Base-by-base conservation (phyloP, 257 asterid species). In the Voacanga thouarsii region DNA sequence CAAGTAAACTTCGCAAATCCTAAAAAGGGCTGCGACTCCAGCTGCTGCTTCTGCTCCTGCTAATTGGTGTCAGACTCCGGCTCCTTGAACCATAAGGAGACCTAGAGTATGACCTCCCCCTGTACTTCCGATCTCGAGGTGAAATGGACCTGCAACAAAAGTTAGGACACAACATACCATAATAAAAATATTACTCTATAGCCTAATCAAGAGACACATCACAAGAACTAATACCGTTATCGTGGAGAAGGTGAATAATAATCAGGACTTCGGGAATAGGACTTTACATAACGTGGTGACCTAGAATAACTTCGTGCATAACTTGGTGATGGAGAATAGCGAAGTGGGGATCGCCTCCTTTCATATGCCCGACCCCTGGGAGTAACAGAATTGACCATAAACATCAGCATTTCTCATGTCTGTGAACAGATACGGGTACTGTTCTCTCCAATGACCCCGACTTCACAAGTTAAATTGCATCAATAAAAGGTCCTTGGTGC, bases 51-150 rank as follows among this genome's bases (percentile, higher is more conserved):
- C 81, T 5, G 16, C 79, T 57, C 55, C 80, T 79, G 37, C 37
- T 33, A 1, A 19, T 55, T 0, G 87, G 86, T 71, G 85, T 80
- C 43, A 50, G 57, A 53, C 90, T 88, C 57, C 56, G 12, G 86
- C 91, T 84, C 64, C 89, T 81, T 18, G 87, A 86, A 51, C 78
- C 80, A 60, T 80, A 78, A 0, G 89, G 89, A 30, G 90, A 84
- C 75, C 88, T 71, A 1, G 90, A 84, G 83, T 82, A 81, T 6
- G 90, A 88, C 75, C 89, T 83, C 64, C 65, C 84, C 77, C 92
- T 74, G 15, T 83, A 79, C 82, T 86, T 81, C 50, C 69, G 39
- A 19, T 68, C 81, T 12, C 77, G 64, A 49, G 90, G 91, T 18
- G 89, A 86, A 47, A 83, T 68, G 7, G 91, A 89, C 78, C 91